These are phyloP conservation scores for Scutellaria baicalensis DNA, from an alignment of 257 asterid species.

Conservation along the genomic window DNA sequence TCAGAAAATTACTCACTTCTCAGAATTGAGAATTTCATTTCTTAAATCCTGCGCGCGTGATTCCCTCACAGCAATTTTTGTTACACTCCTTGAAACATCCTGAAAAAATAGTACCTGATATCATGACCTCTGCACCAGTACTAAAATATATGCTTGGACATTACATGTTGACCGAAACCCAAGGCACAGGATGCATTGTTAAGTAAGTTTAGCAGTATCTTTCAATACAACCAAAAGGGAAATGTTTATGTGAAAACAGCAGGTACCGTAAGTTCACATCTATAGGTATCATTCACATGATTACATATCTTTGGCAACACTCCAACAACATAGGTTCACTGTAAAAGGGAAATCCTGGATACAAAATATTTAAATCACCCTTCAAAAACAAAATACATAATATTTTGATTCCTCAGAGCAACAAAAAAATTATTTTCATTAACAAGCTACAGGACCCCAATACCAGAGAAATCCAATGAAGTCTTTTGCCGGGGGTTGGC, in stretches of 20 bases:
- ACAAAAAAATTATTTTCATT: too few relatives aligned
- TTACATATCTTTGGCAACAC: background rate
- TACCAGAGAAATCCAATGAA: too few relatives aligned
- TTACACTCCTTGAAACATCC: constrained; percentile 93
- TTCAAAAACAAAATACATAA: too few relatives aligned
- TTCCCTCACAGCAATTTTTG: constrained; percentile 74
- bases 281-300: background rate
- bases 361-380: too few relatives aligned
- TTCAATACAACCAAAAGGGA: background rate
- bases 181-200: background rate
- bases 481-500: too few relatives aligned
- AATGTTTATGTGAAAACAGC: background rate
- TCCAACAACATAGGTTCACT: background rate
- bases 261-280: background rate
- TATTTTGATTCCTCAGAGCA: too few relatives aligned
- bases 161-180: background rate
- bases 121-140: constrained; percentile 3
- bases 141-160: background rate
- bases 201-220: background rate
- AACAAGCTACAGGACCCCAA: too few relatives aligned
- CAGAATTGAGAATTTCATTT: constrained; percentile 90
- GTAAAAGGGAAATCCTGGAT: background rate
- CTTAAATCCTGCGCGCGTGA: constrained; percentile 87
- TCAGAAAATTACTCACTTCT: constrained; percentile 58
- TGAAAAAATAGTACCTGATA: constrained; percentile 23